Evolutionary conservation across 306 rosid genomes (phyloP).

Genomic region (Crataegus laevigata): DNA sequence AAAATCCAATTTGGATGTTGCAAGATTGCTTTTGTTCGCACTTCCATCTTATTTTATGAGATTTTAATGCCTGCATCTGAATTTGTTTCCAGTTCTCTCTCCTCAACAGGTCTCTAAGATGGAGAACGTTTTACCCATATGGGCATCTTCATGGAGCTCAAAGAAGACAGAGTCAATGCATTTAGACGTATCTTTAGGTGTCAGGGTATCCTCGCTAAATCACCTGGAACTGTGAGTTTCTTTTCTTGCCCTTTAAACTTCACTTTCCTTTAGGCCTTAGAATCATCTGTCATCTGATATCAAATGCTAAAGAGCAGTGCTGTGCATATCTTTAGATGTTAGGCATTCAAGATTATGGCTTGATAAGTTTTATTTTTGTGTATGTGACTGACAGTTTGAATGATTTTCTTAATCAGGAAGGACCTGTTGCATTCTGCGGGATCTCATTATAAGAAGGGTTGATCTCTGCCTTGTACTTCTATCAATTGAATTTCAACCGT

Average conservation of each 20-base stretch:
- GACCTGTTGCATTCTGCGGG: constrained; percentile 61
- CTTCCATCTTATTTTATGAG: background rate
- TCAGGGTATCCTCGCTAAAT: constrained; percentile 61
- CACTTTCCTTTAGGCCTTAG: background rate
- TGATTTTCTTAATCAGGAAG: constrained; percentile 27
- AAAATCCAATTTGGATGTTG: background rate
- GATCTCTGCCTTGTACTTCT: constrained; percentile 1
- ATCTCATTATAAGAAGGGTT: constrained; percentile 60
- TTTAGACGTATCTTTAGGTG: constrained; percentile 49
- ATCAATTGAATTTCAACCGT: constrained; percentile 4
- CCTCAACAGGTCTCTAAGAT: constrained; percentile 71
- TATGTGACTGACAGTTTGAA: constrained; percentile 16
- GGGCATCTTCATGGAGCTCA: constrained; percentile 45
- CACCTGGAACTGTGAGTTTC: constrained; percentile 63
- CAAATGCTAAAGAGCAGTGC: background rate
- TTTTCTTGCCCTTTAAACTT: background rate
- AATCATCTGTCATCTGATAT: too few relatives aligned
- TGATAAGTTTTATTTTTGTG: background rate
- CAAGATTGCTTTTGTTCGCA: background rate
- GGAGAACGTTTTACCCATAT: constrained; percentile 70
- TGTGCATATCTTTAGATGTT: background rate
- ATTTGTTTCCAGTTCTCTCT: constrained; percentile 69
- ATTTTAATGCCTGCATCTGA: constrained; percentile 39
- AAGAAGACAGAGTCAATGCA: constrained; percentile 33
- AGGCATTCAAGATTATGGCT: constrained; percentile 4